Evolutionary conservation across 225 moss, liverwort and hornwort species (phyloP).

Genomic region (Marchantia paleacea): DNA sequence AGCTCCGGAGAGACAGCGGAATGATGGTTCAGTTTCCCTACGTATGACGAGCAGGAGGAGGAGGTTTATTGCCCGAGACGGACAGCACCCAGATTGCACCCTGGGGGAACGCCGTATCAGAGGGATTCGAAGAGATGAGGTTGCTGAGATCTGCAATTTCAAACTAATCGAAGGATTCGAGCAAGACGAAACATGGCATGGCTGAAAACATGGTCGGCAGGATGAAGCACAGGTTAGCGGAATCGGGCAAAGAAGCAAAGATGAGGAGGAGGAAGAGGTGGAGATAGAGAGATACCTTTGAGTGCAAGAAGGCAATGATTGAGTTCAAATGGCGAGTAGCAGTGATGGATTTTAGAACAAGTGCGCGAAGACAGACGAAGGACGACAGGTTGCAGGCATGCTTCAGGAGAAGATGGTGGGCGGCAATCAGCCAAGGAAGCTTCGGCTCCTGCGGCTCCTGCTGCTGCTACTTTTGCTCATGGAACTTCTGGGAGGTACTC

Average conservation of each 20-base stretch:
- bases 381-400: background rate
- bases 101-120: background rate
- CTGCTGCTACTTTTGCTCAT: background rate
- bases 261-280: slow-evolving; percentile 36
- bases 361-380: background rate
- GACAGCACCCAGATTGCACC: background rate
- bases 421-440: background rate
- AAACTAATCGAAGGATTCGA: too few species aligned
- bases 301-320: background rate
- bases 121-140: background rate
- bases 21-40: background rate
- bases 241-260: background rate
- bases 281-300: slow-evolving; percentile 9
- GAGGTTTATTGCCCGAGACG: background rate
- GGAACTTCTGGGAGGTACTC: background rate
- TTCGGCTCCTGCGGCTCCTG: background rate
- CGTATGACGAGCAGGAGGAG: background rate
- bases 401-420: background rate
- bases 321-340: background rate
- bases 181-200: background rate
- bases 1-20: background rate
- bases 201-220: background rate
- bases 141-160: background rate
- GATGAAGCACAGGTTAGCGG: background rate
- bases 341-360: background rate